Evolutionary conservation across 1,139 yeast species (phyloP), one percentile per base, ranked within the genome.

Genomic region (Kodamaea arcana): DNA sequence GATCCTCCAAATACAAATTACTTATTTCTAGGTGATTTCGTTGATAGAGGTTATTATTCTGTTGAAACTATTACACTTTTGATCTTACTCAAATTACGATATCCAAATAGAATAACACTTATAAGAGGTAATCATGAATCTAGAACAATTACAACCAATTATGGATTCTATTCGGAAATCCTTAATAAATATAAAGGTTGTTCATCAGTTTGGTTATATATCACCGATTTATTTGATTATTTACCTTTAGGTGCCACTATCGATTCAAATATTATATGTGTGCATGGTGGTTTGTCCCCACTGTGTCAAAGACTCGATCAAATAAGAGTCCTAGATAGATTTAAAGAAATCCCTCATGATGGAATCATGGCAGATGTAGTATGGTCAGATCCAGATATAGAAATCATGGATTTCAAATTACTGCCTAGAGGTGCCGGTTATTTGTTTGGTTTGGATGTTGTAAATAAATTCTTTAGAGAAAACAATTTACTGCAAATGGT

Each of bases 291-390:
- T 0, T 54, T 83, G 12, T 87, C 96, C 10, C 98, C 98, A 1
- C 85, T 92, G 49, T 87, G 94, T 36, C 97, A 90, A 52, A 84
- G 94, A 20, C 72, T 92, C 26, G 97, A 92, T 54, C 97, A 94
- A 50, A 86, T 92, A 40, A 71, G 85, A 46, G 81, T 94, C 17
- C 79, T 94, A 17, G 97, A 94, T 55, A 60, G 99, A 43, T 90
- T 88, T 58, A 77, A 79, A 45, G 98, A 94, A 55, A 88, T 92
- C 18, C 98, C 99, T 1, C 98, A 94, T 50, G 98, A 92, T 56
- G 98, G 98, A 0, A 95, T 96, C 21, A 94, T 92, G 97, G 97
- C 98, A 1, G 99, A 92, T 58, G 66, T 92, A 39, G 97, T 92
- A 13, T 92, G 99, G 99, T 83, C 95, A 10, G 99, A 92, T 52